Conservation (phyloP, 108 stramenopile genomes). For the Mediolabrus comicus region DNA sequence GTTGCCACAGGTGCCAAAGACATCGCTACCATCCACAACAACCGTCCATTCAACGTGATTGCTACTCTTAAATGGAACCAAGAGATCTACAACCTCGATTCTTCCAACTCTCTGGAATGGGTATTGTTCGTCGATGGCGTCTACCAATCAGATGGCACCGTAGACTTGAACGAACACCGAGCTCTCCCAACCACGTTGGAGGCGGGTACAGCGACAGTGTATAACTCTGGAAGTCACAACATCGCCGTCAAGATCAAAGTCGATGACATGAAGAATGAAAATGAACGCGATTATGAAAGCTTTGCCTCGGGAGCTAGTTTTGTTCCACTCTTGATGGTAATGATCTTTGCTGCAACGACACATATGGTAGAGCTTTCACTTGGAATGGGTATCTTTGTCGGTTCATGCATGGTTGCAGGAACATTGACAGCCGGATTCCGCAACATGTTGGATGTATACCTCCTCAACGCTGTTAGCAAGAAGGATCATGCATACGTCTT, state of each 20-base stretch:
- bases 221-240: slow-evolving; percentile 12
- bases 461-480: slow-evolving; percentile 47
- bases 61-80: no score
- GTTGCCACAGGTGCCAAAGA: no score
- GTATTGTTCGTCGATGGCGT: slow-evolving; percentile 14
- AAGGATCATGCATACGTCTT: slow-evolving; percentile 15
- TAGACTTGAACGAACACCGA: slow-evolving; percentile 22
- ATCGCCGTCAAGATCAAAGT: slow-evolving; percentile 20
- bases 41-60: no score
- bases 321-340: slow-evolving; percentile 47
- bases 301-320: slow-evolving; percentile 50
- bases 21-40: no score
- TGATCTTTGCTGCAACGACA: slow-evolving; percentile 44
- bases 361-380: slow-evolving; percentile 46
- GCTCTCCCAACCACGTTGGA: slow-evolving; percentile 8
- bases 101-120: slow-evolving; percentile 12
- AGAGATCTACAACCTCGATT: no score
- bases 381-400: slow-evolving; percentile 53
- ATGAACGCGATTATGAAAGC: slow-evolving; percentile 32
- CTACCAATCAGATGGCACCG: not conserved
- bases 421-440: slow-evolving; percentile 43
- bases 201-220: not conserved
- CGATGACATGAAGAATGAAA: not conserved
- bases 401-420: slow-evolving; percentile 53
- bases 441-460: slow-evolving; percentile 45